These are phyloP conservation scores for Acacia pycnantha DNA, from an alignment of 331 rosid species.

Conservation along the genomic window DNA sequence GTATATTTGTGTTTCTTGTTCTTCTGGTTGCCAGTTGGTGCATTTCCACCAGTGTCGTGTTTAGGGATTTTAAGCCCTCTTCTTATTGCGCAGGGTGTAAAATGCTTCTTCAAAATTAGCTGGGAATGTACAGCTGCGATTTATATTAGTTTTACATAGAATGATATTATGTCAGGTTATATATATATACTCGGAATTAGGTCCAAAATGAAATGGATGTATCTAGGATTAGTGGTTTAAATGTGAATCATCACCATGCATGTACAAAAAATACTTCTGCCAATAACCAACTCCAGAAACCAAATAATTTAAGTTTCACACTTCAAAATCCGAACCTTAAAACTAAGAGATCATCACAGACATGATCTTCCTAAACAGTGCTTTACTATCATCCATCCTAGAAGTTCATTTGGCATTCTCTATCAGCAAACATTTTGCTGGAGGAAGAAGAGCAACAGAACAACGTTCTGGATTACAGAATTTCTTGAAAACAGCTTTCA, in stretches of 20 bases:
- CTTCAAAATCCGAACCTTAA: background rate
- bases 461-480: conserved; percentile 41
- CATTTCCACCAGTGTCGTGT: too few relatives aligned
- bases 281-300: background rate
- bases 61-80: too few relatives aligned
- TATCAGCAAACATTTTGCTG: conserved; percentile 36
- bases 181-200: too few relatives aligned
- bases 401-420: conserved; percentile 14
- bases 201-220: too few relatives aligned
- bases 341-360: conserved; percentile 18
- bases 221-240: too few relatives aligned
- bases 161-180: too few relatives aligned
- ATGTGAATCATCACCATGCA: background rate
- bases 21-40: too few relatives aligned
- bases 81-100: too few relatives aligned
- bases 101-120: too few relatives aligned
- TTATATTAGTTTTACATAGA: too few relatives aligned
- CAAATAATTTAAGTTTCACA: background rate
- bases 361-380: conserved; percentile 30
- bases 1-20: too few relatives aligned
- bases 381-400: background rate
- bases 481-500: conserved; percentile 61
- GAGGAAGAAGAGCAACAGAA: conserved; percentile 53
- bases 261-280: background rate
- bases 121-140: too few relatives aligned